These are phyloP conservation scores for Geosmithia flava DNA, from an alignment of 2,329 filamentous ascomycete genomes.

Conservation along the genomic window DNA sequence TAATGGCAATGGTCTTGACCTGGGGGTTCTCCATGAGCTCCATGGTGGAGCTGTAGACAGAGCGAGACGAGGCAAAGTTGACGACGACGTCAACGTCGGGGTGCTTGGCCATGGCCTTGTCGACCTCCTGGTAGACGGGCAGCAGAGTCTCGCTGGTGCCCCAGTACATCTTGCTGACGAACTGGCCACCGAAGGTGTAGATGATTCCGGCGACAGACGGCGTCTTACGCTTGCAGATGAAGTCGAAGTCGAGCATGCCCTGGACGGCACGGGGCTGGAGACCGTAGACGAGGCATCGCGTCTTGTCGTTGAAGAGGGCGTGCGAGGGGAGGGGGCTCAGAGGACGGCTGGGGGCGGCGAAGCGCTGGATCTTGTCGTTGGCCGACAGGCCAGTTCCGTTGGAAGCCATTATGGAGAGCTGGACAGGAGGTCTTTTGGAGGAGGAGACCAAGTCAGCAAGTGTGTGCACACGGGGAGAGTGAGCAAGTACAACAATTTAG, in stretches of 20 bases:
- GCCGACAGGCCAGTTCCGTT: slow-evolving; percentile 52
- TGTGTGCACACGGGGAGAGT: neutral
- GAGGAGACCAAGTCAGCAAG: neutral
- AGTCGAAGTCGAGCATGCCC: slow-evolving; percentile 98
- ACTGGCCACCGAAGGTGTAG: slow-evolving; percentile 99
- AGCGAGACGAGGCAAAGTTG: slow-evolving; percentile 98
- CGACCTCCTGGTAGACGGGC: slow-evolving; percentile 90
- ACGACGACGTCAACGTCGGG: slow-evolving; percentile 93
- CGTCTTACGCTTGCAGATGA: slow-evolving; percentile 98
- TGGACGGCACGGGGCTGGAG: slow-evolving; percentile 90
- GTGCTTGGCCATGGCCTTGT: slow-evolving; percentile 94
- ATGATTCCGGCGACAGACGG: slow-evolving; percentile 98
- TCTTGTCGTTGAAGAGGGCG: slow-evolving; percentile 98
- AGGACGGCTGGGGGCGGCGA: slow-evolving; percentile 82
- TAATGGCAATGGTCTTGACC: slow-evolving; percentile 98
- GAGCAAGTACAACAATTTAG: neutral
- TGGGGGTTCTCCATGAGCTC: slow-evolving; percentile 96
- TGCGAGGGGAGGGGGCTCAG: slow-evolving; percentile 79
- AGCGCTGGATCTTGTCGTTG: slow-evolving; percentile 98
- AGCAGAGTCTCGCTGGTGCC: slow-evolving; percentile 98
- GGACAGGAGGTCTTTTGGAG: slow-evolving; percentile 4
- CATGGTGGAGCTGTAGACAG: slow-evolving; percentile 97
- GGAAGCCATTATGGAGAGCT: slow-evolving; percentile 32
- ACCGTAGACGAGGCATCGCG: slow-evolving; percentile 99
- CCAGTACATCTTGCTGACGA: slow-evolving; percentile 99